These are phyloP conservation scores for Parachaetomium inaequale DNA, from an alignment of 495 filamentous ascomycete species.

Conservation along the genomic window DNA sequence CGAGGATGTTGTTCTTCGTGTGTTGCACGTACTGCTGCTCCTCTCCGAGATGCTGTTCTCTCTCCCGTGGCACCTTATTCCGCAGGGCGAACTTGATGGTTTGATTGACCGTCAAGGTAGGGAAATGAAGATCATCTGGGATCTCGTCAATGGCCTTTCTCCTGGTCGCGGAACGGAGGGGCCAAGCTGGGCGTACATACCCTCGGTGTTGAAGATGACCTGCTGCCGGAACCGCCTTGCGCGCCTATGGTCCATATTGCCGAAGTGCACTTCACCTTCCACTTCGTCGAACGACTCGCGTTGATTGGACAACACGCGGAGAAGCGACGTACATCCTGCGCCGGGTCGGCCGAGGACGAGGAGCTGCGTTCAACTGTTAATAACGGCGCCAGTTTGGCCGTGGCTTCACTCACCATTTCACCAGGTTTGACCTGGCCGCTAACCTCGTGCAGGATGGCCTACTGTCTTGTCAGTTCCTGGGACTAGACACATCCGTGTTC, in stretches of 20 bases:
- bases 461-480: not conserved
- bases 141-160: not conserved
- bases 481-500: not conserved
- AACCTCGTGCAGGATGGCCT: constrained; percentile 60
- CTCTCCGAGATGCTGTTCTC: constrained; percentile 63
- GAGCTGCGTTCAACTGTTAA: constrained; percentile 47
- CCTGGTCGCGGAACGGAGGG: not conserved
- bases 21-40: constrained; percentile 60
- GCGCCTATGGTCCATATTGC: not conserved
- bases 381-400: not conserved
- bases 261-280: constrained; percentile 58
- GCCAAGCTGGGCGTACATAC: not conserved
- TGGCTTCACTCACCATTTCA: constrained; percentile 39
- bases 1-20: constrained; percentile 61
- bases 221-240: constrained; percentile 6
- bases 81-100: constrained; percentile 56
- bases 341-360: constrained; percentile 77
- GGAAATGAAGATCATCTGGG: constrained; percentile 62
- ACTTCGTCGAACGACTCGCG: constrained; percentile 9
- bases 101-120: constrained; percentile 61
- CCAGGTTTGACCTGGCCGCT: constrained; percentile 67
- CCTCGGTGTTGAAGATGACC: constrained; percentile 8
- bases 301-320: constrained; percentile 29
- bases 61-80: constrained; percentile 39
- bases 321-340: constrained; percentile 50